Evolutionary conservation across 164 flowering plant species (phyloP).

Genomic region (Nymphaea thermarum): DNA sequence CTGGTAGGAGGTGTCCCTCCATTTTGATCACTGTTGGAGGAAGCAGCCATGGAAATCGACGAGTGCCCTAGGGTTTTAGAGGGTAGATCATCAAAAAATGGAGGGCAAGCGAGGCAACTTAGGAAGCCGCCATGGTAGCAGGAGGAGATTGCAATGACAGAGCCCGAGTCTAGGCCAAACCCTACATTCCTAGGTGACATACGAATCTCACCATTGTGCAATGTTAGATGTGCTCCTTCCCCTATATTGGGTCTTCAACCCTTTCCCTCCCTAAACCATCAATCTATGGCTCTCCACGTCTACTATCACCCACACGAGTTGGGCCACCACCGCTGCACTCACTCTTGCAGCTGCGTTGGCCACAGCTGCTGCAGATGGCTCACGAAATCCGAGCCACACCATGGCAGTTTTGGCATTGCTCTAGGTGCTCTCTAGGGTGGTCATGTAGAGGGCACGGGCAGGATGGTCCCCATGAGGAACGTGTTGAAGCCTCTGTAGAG

Average conservation of each 20-base stretch:
- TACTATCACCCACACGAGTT: conserved; percentile 77
- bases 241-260: conserved; percentile 19
- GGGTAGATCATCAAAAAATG: too few relatives aligned
- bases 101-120: too few relatives aligned
- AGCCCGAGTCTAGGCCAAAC: too few relatives aligned
- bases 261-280: conserved; percentile 54
- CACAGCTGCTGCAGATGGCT: conserved; percentile 43
- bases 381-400: conserved; percentile 40
- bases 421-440: conserved; percentile 70
- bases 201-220: too few relatives aligned
- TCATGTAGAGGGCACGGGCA: conserved; percentile 77
- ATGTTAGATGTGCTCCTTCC: conserved; percentile 26
- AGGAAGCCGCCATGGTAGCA: too few relatives aligned
- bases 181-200: too few relatives aligned
- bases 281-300: conserved; percentile 84
- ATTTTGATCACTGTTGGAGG: too few relatives aligned
- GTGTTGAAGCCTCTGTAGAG: conserved; percentile 78
- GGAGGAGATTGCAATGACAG: too few relatives aligned
- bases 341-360: conserved; percentile 80
- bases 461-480: conserved; percentile 71
- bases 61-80: too few relatives aligned
- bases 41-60: too few relatives aligned
- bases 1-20: too few relatives aligned
- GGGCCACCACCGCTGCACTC: conserved; percentile 76
- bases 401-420: conserved; percentile 50